Conservation (phyloP, 192 early-diverging fungal species). For the Pilaira anomala region DNA sequence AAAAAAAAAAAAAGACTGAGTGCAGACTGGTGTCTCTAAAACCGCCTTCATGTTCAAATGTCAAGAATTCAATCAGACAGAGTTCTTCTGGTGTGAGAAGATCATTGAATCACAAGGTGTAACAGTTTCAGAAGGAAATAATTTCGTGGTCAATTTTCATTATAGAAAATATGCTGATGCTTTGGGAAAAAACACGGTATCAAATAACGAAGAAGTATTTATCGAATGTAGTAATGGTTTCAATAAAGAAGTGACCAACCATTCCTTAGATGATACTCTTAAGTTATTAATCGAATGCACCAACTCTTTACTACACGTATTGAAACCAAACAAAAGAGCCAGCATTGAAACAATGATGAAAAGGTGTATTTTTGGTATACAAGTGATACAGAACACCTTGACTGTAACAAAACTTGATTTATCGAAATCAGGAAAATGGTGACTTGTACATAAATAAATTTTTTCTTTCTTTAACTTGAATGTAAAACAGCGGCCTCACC, state of each 20-base stretch:
- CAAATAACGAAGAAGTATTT: not conserved
- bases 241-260: not conserved
- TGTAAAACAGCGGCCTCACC: too few species aligned
- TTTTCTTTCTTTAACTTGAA: too few species aligned
- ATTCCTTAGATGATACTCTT: slow-evolving; percentile 6
- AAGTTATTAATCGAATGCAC: slow-evolving; percentile 2
- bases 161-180: slow-evolving; percentile 2
- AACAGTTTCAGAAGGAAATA: too few species aligned
- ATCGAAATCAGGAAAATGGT: not conserved
- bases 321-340: not conserved
- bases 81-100: too few species aligned
- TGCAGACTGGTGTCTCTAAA: too few species aligned
- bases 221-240: slow-evolving; percentile 5
- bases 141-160: too few species aligned
- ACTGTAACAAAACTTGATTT: not conserved
- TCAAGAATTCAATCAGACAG: too few species aligned
- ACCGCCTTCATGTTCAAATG: too few species aligned
- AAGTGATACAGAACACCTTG: slow-evolving; percentile 4
- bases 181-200: slow-evolving; percentile 1
- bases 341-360: not conserved
- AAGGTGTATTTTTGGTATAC: slow-evolving; percentile 1
- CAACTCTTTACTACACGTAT: not conserved
- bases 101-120: too few species aligned
- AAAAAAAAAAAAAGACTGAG: too few species aligned
- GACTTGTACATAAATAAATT: too few species aligned